phyloP scores from a whole-genome alignment of 352 stramenopile genomes.

The Globisporangium emineosum region DNA sequence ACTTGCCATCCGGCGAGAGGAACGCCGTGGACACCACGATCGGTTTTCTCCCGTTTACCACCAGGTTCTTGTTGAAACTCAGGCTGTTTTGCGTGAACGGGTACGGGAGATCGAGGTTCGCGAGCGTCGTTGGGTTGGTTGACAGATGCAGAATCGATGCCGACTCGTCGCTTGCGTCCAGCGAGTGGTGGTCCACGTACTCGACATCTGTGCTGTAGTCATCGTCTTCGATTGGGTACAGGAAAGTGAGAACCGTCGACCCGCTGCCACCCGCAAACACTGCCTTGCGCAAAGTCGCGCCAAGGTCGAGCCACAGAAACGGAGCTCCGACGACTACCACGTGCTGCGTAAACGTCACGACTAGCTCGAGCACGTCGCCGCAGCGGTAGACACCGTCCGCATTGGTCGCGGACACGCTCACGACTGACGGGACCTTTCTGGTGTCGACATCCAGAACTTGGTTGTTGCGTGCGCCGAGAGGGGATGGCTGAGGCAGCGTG shows the following conservation, averaged over 20 bases:
- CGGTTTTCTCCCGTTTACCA: conserved; percentile 68
- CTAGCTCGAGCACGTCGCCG: conserved; percentile 58
- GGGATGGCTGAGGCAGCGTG: conserved; percentile 42
- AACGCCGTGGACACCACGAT: conserved; percentile 49
- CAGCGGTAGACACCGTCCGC: conserved; percentile 53
- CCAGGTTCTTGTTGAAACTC: conserved; percentile 63
- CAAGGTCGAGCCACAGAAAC: conserved; percentile 72
- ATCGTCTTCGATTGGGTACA: conserved; percentile 61
- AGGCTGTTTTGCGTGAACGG: conserved; percentile 64
- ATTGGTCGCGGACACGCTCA: conserved; percentile 49
- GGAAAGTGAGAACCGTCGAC: conserved; percentile 49
- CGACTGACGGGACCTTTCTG: conserved; percentile 38
- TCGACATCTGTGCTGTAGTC: conserved; percentile 77
- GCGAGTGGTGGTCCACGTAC: conserved; percentile 81
- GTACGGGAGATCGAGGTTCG: conserved; percentile 65
- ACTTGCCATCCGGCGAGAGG: conserved; percentile 56
- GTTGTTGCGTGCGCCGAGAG: conserved; percentile 33
- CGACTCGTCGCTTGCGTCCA: conserved; percentile 55
- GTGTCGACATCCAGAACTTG: conserved; percentile 70
- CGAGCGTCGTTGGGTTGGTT: conserved; percentile 63
- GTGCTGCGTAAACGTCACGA: conserved; percentile 66
- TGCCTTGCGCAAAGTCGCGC: conserved; percentile 39
- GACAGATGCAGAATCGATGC: conserved; percentile 52
- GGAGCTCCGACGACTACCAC: conserved; percentile 61
- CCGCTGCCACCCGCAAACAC: conserved; percentile 56